phyloP scores from a whole-genome alignment of 2,329 filamentous ascomycete genomes.

The Aspergillus viridinutans region DNA sequence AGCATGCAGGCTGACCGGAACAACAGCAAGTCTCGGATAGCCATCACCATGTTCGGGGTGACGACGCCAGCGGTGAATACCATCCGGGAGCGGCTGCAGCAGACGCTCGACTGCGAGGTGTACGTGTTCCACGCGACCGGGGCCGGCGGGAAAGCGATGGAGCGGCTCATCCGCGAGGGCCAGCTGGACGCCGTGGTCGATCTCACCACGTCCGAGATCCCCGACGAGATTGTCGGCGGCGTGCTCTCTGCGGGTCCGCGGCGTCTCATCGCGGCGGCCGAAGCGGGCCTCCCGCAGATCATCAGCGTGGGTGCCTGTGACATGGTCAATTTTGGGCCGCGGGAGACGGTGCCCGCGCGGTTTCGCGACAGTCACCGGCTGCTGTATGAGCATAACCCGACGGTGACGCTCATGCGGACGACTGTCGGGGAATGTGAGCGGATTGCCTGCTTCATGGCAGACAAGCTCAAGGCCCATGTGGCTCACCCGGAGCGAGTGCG shows the following conservation, averaged over 20 bases:
- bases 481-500: slow-evolving; percentile 43
- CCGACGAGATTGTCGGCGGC: slow-evolving; percentile 60
- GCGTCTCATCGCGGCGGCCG: slow-evolving; percentile 55
- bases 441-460: slow-evolving; percentile 55
- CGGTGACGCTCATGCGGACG: slow-evolving; percentile 64
- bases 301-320: slow-evolving; percentile 55
- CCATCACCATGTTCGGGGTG: slow-evolving; percentile 71
- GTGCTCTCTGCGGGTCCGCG: slow-evolving; percentile 56
- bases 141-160: slow-evolving; percentile 65
- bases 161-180: slow-evolving; percentile 55
- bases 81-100: slow-evolving; percentile 50
- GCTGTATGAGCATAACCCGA: slow-evolving; percentile 62
- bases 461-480: slow-evolving; percentile 45
- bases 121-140: slow-evolving; percentile 69
- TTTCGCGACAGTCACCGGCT: slow-evolving; percentile 37
- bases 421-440: slow-evolving; percentile 52
- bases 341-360: slow-evolving; percentile 51
- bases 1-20: background rate
- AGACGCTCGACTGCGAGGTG: slow-evolving; percentile 48
- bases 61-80: slow-evolving; percentile 62
- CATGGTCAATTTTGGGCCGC: slow-evolving; percentile 62
- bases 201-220: slow-evolving; percentile 67
- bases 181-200: slow-evolving; percentile 64
- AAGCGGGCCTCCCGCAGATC: slow-evolving; percentile 55
- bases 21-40: slow-evolving; percentile 49